Evolutionary conservation across 345 rosid species (phyloP), one percentile per base, ranked within the genome.

Genomic region (Euphorbia tirucalli): DNA sequence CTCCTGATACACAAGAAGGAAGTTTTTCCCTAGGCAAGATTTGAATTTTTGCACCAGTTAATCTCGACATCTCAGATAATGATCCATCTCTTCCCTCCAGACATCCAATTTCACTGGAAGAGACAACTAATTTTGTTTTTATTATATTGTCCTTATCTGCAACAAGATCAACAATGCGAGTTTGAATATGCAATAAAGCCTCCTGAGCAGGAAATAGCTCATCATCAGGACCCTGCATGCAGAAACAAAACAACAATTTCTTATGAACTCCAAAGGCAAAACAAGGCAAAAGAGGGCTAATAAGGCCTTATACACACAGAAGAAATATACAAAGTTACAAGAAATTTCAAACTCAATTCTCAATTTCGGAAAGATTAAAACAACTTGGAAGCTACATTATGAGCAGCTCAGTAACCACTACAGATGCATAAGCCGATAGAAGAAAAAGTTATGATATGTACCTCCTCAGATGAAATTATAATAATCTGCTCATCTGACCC

Each of bases 141-240:
- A 90, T 71, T 16, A 85, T 66, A 75, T 85, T 85, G 27, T 89
- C 99, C 80, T 87, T 85, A 79, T 91, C 97, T 9, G 91, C 83
- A 64, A 78, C 58, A 66, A 90, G 92, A 82, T 96, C 96, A 19
- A 84, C 80, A 41, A 96, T 96, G 41, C 79, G 88, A 78, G 92
- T 91, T 76, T 96, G 99, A 77, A 96, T 93, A 78, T 96, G 99
- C 81, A 96, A 83, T 74, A 96, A 79, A 63, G 99, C 99, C 85
- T 93, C 99, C 85, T 96, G 99, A 54, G 98, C 98, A 63, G 99
- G 98, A 81, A 93, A 96, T 67, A 96, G 71, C 79, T 84, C 95
- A 69, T 96, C 99, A 72, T 96, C 98, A 70, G 96, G 96, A 73
- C 93, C 93, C 99, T 96, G 79, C 66, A 59, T 28, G 56, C 59